phyloP scores from a whole-genome alignment of 2,329 filamentous ascomycete genomes.

The Fonsecaea pedrosoi region DNA sequence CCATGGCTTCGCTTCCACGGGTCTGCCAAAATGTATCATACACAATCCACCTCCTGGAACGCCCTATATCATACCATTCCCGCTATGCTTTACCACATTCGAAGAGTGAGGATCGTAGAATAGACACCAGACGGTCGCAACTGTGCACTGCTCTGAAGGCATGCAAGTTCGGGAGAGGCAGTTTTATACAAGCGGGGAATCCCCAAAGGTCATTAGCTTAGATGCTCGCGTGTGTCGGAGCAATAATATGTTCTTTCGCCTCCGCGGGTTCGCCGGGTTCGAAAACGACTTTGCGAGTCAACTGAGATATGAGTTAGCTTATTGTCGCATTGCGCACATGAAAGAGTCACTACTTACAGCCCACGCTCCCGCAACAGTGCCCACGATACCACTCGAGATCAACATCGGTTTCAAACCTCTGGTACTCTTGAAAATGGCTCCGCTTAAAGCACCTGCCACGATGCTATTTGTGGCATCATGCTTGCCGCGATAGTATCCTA shows the following conservation, averaged over 20 bases:
- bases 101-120: slow-evolving; percentile 35
- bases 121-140: slow-evolving; percentile 25
- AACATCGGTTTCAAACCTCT: slow-evolving; percentile 88
- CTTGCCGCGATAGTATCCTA: slow-evolving; percentile 79
- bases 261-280: slow-evolving; percentile 43
- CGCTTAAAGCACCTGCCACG: slow-evolving; percentile 81
- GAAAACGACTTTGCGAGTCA: slow-evolving; percentile 60
- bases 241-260: slow-evolving; percentile 12
- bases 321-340: slow-evolving; percentile 24
- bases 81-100: slow-evolving; percentile 35
- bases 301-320: slow-evolving; percentile 45
- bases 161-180: slow-evolving; percentile 14
- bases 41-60: slow-evolving; percentile 27
- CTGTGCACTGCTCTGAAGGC: slow-evolving; percentile 11
- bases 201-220: slow-evolving; percentile 15
- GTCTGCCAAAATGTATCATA: slow-evolving; percentile 24
- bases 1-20: neutral
- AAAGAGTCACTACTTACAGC: slow-evolving; percentile 69
- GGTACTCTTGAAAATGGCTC: slow-evolving; percentile 96
- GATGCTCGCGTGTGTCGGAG: slow-evolving; percentile 17
- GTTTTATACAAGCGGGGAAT: slow-evolving; percentile 28
- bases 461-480: slow-evolving; percentile 92
- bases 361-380: slow-evolving; percentile 83
- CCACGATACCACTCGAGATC: slow-evolving; percentile 91
- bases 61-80: slow-evolving; percentile 29